A percentile compares a stretch with the other conserved stretches of the same genome.
phyloP scores from a whole-genome alignment of 2,329 filamentous ascomycete species.

The Metarhizium brunneum region DNA sequence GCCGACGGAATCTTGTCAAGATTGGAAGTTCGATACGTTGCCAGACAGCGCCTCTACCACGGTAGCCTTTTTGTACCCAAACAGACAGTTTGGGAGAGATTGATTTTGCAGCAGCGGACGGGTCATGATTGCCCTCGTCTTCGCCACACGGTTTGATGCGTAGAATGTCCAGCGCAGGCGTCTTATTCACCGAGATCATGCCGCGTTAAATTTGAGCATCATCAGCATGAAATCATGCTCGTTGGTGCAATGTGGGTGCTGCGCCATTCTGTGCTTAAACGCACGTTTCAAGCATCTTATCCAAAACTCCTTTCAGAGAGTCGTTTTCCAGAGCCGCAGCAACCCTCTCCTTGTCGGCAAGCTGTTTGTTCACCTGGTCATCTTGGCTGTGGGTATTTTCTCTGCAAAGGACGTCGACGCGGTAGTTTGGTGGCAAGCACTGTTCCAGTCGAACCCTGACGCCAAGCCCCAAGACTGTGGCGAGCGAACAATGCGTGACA shows the following conservation, averaged over 20 bases:
- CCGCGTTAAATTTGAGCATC: too few species aligned
- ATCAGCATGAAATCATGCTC: background rate
- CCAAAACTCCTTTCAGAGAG: slow-evolving; percentile 75
- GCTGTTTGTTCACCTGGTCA: slow-evolving; percentile 93
- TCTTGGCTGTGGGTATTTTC: slow-evolving; percentile 92
- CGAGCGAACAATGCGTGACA: slow-evolving; percentile 92
- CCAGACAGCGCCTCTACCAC: too few species aligned
- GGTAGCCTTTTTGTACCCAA: too few species aligned
- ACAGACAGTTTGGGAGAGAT: too few species aligned
- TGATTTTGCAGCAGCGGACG: too few species aligned
- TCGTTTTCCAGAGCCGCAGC: slow-evolving; percentile 92
- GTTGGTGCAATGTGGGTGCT: background rate
- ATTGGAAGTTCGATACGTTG: too few species aligned
- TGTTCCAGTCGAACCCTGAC: slow-evolving; percentile 88
- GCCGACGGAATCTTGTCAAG: too few species aligned
- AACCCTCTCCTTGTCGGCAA: slow-evolving; percentile 93
- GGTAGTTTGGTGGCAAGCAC: slow-evolving; percentile 81
- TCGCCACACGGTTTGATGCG: too few species aligned
- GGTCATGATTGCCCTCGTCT: too few species aligned
- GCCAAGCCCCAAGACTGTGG: slow-evolving; percentile 90
- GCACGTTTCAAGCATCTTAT: slow-evolving; percentile 90
- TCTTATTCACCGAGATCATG: too few species aligned
- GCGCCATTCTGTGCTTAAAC: slow-evolving; percentile 29
- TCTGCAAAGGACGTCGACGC: slow-evolving; percentile 88
- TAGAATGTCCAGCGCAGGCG: too few species aligned